Conservation (phyloP, 148 eudicot genomes). For the Selenicereus undatus region DNA sequence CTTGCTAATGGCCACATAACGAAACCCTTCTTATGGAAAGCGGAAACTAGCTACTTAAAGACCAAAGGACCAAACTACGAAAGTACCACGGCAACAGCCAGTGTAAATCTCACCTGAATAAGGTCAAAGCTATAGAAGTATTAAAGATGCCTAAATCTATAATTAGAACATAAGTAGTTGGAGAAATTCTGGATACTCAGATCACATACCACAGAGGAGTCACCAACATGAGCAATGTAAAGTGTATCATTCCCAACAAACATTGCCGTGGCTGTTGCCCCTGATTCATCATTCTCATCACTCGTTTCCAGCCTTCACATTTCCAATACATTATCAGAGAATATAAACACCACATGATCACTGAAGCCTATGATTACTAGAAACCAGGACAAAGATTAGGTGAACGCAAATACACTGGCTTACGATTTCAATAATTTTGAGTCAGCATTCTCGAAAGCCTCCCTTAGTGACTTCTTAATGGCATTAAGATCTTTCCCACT, state of each 20-base stretch:
- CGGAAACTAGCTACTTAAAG: not conserved
- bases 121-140: no score
- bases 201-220: slow-evolving; percentile 69
- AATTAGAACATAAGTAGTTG: not conserved
- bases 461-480: slow-evolving; percentile 46
- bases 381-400: not conserved
- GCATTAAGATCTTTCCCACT: slow-evolving; percentile 51
- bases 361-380: slow-evolving; percentile 4
- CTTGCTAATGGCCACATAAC: not conserved
- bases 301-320: slow-evolving; percentile 68
- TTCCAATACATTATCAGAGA: slow-evolving; percentile 14
- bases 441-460: slow-evolving; percentile 69
- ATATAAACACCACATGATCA: not conserved
- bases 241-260: slow-evolving; percentile 55
- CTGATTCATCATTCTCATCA: slow-evolving; percentile 68
- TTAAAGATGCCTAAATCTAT: not conserved
- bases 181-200: not conserved
- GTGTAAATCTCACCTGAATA: no score
- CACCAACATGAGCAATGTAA: slow-evolving; percentile 86
- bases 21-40: not conserved
- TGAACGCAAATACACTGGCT: slow-evolving; percentile 16
- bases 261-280: slow-evolving; percentile 83
- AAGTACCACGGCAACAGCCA: no score
- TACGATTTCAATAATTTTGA: slow-evolving; percentile 63
- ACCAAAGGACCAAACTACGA: not conserved